phyloP scores from a whole-genome alignment of 306 rosid species.

The Quercus variabilis region DNA sequence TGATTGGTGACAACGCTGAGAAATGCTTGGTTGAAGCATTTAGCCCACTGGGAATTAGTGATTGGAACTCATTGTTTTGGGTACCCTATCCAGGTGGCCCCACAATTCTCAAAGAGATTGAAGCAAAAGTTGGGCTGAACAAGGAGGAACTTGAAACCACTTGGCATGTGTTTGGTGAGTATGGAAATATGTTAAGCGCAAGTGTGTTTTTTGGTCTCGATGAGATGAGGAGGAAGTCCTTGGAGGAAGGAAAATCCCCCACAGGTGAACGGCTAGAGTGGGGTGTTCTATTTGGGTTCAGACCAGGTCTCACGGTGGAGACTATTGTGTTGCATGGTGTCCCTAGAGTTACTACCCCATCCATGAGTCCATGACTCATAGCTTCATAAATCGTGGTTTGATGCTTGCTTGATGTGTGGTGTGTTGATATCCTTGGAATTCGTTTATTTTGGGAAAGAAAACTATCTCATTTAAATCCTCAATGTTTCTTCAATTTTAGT shows the following conservation, averaged over 20 bases:
- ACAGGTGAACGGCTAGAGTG: not conserved
- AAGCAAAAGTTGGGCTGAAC: not conserved
- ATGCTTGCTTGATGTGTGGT: no score
- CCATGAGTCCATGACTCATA: no score
- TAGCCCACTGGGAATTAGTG: not conserved
- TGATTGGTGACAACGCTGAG: not conserved
- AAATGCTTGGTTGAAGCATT: not conserved
- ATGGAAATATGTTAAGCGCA: not conserved
- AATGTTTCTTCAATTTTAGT: no score
- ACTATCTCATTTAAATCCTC: no score
- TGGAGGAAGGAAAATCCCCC: not conserved
- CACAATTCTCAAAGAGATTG: not conserved
- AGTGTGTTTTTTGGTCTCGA: not conserved
- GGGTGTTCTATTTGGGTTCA: no score
- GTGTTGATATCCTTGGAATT: no score
- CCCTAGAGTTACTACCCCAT: not conserved
- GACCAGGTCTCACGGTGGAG: no score
- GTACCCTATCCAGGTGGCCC: slow-evolving; percentile 3
- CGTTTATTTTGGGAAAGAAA: no score
- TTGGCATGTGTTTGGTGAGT: not conserved
- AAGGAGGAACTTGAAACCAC: not conserved
- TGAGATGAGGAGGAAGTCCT: not conserved
- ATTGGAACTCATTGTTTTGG: slow-evolving; percentile 1
- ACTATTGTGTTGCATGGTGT: no score
- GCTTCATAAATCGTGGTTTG: no score